A percentile compares a stretch with the other conserved stretches of the same genome.
Conservation (phyloP, 108 stramenopile species). For the Nitzschia palea region DNA sequence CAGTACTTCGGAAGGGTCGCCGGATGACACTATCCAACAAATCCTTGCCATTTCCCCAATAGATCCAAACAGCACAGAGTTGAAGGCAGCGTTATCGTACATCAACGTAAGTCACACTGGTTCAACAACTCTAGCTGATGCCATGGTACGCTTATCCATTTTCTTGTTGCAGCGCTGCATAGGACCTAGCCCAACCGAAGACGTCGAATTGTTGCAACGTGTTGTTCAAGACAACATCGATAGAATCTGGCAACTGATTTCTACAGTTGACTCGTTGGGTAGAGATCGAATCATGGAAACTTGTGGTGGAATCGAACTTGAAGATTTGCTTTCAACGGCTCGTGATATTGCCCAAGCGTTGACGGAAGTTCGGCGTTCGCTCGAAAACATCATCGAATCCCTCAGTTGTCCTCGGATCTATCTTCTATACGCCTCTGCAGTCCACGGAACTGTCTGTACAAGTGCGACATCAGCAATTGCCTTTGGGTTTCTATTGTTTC, state of each 20-base stretch:
- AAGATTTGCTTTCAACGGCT: slow-evolving; percentile 27
- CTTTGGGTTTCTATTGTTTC: slow-evolving; percentile 38
- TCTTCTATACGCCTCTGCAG: slow-evolving; percentile 37
- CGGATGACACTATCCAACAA: slow-evolving; percentile 32
- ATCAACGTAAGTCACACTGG: slow-evolving; percentile 21
- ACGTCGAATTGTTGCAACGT: slow-evolving; percentile 7
- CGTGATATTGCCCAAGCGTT: slow-evolving; percentile 40
- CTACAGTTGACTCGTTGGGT: slow-evolving; percentile 44
- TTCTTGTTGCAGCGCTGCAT: slow-evolving; percentile 20
- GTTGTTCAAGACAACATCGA: slow-evolving; percentile 25
- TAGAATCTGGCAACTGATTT: slow-evolving; percentile 44
- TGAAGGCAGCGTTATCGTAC: slow-evolving; percentile 16
- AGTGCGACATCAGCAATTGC: slow-evolving; percentile 29
- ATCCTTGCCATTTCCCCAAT: neutral
- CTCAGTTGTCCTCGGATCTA: slow-evolving; percentile 36
- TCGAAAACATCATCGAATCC: slow-evolving; percentile 25
- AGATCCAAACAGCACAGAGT: slow-evolving; percentile 4
- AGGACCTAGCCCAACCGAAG: slow-evolving; percentile 28
- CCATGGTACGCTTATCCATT: neutral
- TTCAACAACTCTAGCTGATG: neutral
- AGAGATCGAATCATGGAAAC: slow-evolving; percentile 14
- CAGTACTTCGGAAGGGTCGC: slow-evolving; percentile 14
- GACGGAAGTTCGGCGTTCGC: slow-evolving; percentile 34
- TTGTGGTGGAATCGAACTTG: slow-evolving; percentile 38
- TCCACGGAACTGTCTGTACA: slow-evolving; percentile 44